Evolutionary conservation across 495 filamentous ascomycete genomes (phyloP).

Genomic region (Penicillium malachiteum): DNA sequence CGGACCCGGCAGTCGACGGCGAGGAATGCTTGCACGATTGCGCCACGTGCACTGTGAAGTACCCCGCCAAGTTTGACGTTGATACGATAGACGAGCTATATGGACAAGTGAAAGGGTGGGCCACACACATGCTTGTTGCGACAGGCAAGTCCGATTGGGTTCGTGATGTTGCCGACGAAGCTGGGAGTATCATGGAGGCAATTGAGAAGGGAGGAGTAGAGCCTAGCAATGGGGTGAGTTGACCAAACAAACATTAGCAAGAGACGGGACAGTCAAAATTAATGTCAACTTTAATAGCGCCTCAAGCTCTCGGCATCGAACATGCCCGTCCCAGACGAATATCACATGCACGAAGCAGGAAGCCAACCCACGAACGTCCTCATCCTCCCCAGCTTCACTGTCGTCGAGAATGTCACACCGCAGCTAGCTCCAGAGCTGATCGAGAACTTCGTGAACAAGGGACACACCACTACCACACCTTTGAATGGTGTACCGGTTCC

Average conservation of each 20-base stretch:
- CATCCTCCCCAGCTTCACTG: constrained; percentile 81
- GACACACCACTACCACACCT: constrained; percentile 73
- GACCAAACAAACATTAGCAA: background rate
- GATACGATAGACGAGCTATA: constrained; percentile 80
- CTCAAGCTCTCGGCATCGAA: constrained; percentile 94
- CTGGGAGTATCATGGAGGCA: constrained; percentile 93
- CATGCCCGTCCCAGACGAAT: constrained; percentile 71
- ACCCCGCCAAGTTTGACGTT: constrained; percentile 72
- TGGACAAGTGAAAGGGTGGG: constrained; percentile 84
- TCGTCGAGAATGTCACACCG: constrained; percentile 85
- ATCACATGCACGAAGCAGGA: constrained; percentile 51
- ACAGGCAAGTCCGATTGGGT: constrained; percentile 97
- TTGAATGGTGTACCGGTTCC: constrained; percentile 38
- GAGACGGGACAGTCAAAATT: background rate
- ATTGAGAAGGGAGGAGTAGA: constrained; percentile 62
- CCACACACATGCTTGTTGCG: constrained; percentile 85
- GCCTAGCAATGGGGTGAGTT: constrained; percentile 72
- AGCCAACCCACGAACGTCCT: constrained; percentile 78
- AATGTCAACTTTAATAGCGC: constrained; percentile 45
- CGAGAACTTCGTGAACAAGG: constrained; percentile 63
- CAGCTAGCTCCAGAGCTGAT: constrained; percentile 71
- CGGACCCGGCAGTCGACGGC: constrained; percentile 71
- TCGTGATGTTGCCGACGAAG: constrained; percentile 83
- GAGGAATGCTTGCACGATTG: constrained; percentile 92
- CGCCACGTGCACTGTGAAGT: constrained; percentile 72